phyloP scores from a whole-genome alignment of 805 yeast species.

The Aciculoconidium aculeatum region DNA sequence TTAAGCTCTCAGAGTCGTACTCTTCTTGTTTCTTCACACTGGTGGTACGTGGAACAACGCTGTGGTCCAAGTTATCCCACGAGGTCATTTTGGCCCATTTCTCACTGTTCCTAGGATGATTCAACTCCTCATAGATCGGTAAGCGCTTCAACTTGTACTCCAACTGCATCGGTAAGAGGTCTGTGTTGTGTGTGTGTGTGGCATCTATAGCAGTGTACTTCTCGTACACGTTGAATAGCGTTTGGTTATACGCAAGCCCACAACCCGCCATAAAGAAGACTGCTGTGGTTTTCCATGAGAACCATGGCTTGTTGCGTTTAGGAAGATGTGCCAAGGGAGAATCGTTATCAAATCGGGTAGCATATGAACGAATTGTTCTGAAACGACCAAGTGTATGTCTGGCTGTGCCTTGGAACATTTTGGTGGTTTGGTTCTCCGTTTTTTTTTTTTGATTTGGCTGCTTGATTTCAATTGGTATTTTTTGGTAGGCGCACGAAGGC shows the following conservation, averaged over 20 bases:
- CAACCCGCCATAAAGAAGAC: constrained; percentile 28
- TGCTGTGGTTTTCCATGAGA: constrained; percentile 26
- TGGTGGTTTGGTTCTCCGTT: no score
- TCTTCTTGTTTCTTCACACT: constrained; percentile 12
- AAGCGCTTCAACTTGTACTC: constrained; percentile 44
- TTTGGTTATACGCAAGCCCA: constrained; percentile 25
- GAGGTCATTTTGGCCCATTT: constrained; percentile 40
- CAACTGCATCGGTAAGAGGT: constrained; percentile 31
- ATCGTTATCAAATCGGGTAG: constrained; percentile 23
- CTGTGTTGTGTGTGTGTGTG: constrained; percentile 15
- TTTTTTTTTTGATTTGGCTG: no score
- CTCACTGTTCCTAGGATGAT: constrained; percentile 38
- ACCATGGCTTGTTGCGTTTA: constrained; percentile 17
- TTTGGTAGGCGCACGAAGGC: no score
- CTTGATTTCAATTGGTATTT: no score
- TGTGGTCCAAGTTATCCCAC: constrained; percentile 40
- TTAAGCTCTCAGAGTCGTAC: constrained; percentile 16
- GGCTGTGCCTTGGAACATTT: no score
- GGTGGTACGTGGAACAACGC: constrained; percentile 22
- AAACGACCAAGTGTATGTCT: no score
- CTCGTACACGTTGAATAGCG: constrained; percentile 26
- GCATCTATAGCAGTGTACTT: constrained; percentile 18
- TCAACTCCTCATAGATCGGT: constrained; percentile 46
- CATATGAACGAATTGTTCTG: constrained; percentile 9
- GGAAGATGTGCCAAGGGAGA: constrained; percentile 29